Evolutionary conservation across 768 basidiomycete genomes (phyloP), one percentile per base, ranked within the genome.

Genomic region (Tylopilus subfusipes): DNA sequence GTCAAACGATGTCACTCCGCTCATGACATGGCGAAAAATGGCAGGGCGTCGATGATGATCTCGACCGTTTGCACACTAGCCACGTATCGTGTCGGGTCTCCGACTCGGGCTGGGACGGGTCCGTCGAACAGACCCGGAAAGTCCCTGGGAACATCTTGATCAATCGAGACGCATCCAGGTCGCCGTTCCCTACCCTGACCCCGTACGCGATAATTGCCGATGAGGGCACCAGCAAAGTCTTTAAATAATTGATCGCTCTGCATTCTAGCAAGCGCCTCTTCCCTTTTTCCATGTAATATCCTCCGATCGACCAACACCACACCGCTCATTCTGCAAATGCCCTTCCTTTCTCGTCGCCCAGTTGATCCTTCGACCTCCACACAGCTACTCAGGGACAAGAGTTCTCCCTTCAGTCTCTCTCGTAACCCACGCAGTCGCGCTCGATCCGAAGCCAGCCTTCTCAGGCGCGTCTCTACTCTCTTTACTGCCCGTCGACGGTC

Each of bases 341-440:
- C 51, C 14, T 70, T 71, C 59, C 63, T 70, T 59, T 60, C 63
- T 30, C 63, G 70, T 45, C 68, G 68, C 29, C 56, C 60, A 40
- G 57, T 61, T 38, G 68, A 70, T 42, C 68, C 68, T 38, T 24
- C 58, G 25, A 48, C 40, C 16, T 27, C 43, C 19, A 11, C 40
- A 11, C 8, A 54, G 1, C 27, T 36, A 3, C 42, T 43, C 43
- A 58, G 31, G 36, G 54, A 60, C 18, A 47, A 30, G 48, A 29
- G 46, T 19, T 50, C 39, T 13, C 18, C 48, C 19, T 48, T 34
- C 16, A 48, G 31, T 49, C 50, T 44, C 24, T 16, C 57, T 12
- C 55, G 58, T 21, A 57, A 56, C 25, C 30, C 52, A 4, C 63
- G 63, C 53, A 56, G 5, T 39, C 64, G 68, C 10, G 58, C 63